These are phyloP conservation scores for Pyrus bretschneideri DNA, from an alignment of 306 rosid genomes.

Conservation along the genomic window DNA sequence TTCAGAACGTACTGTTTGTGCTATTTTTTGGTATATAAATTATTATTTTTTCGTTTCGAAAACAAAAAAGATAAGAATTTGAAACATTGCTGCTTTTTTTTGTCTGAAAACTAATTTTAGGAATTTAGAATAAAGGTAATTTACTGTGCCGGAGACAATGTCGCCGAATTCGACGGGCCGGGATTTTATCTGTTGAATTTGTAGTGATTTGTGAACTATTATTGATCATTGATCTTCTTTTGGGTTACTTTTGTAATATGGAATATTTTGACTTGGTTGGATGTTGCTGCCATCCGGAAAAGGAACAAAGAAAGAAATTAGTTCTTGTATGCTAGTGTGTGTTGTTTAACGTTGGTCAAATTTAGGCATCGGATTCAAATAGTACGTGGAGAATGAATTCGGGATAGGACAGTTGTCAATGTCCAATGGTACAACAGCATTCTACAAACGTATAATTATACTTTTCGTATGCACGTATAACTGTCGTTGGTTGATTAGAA, in stretches of 20 bases:
- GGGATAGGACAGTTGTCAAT: not conserved
- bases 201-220: not conserved
- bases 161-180: not conserved
- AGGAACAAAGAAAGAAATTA: not conserved
- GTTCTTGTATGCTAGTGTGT: not conserved
- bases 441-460: not conserved
- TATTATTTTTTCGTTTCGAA: not conserved
- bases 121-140: not conserved
- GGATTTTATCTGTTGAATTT: not conserved
- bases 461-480: not conserved
- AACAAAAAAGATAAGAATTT: not conserved
- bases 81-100: not conserved
- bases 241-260: not conserved
- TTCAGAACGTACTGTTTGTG: not conserved
- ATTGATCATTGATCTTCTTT: not conserved
- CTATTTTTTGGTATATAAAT: not conserved
- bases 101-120: not conserved
- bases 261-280: not conserved
- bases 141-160: too few relatives aligned
- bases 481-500: not conserved
- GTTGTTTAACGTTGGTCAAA: not conserved
- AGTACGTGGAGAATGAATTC: not conserved
- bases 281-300: not conserved
- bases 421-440: not conserved
- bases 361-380: conserved; percentile 1